Base-by-base conservation (phyloP, 2,329 filamentous ascomycete genomes). In the Ophiognomonia clavigignenti-juglandacearum region DNA sequence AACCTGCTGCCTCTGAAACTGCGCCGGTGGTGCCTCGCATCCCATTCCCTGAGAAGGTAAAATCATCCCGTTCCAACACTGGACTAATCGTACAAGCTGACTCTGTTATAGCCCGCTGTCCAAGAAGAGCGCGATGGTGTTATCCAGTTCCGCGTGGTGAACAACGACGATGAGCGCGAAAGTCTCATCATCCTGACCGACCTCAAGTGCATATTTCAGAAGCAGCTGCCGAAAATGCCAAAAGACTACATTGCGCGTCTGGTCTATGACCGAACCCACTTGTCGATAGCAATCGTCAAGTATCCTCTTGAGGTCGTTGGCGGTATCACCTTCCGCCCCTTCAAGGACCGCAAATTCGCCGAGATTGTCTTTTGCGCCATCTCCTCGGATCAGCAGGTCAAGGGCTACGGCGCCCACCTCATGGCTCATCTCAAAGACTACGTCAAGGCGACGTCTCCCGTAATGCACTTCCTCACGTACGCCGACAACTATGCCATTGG, bases 331-430 rank as follows among this genome's bases (percentile, higher is more conserved):
- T 98, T 96, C 67, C 83, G 92, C 13, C 91, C 91, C 0, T 98
- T 98, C 70, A 89, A 91, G 61, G 85, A 85, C 46, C 86, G 92
- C 45, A 82, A 87, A 58, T 98, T 98, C 61, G 93, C 93, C 54
- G 93, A 98, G 70, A 98, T 98, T 58, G 93, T 98, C 48, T 98
- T 98, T 63, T 98, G 92, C 65, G 93, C 93, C 56, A 95, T 98
- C 59, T 95, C 88, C 45, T 96, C 89, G 1, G 93, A 97, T 62
- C 93, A 98, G 66, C 93, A 98, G 67, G 93, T 98, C 57, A 98
- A 97, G 68, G 93, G 93, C 27, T 98, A 98, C 62, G 93, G 93
- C 54, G 92, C 93, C 10, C 92, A 97, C 73, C 75, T 98, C 18
- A 98, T 98, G 93, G 92, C 88, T 2, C 93, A 98, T 64, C 72